phyloP scores from a whole-genome alignment of 306 rosid genomes.

The cucumber (Cucumis sativus) region Cucumber_9930_V3 NC_026660.2:24768001-24768500 shows the following conservation, averaged over 20 bases:
- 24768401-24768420: neutral
- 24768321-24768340: neutral
- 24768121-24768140: conserved; percentile 62
- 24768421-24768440: neutral
- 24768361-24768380: neutral
- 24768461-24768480: neutral
- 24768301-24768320: neutral
- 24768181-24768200: conserved; percentile 53
- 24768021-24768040: conserved; percentile 98
- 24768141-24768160: conserved; percentile 79
- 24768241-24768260: conserved; percentile 94
- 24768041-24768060: conserved; percentile 93
- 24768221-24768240: conserved; percentile 79
- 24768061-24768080: conserved; percentile 90
- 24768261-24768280: conserved; percentile 44
- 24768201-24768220: conserved; percentile 81
- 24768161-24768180: conserved; percentile 46
- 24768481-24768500: neutral
- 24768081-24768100: conserved; percentile 89
- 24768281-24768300: too few species aligned
- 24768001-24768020: conserved; percentile 93
- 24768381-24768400: neutral
- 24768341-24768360: neutral
- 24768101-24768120: conserved; percentile 76
- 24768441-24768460: neutral